These are phyloP conservation scores for Chrysanthemum makinoi DNA, from an alignment of 129 eudicot genomes.

Conservation along the genomic window DNA sequence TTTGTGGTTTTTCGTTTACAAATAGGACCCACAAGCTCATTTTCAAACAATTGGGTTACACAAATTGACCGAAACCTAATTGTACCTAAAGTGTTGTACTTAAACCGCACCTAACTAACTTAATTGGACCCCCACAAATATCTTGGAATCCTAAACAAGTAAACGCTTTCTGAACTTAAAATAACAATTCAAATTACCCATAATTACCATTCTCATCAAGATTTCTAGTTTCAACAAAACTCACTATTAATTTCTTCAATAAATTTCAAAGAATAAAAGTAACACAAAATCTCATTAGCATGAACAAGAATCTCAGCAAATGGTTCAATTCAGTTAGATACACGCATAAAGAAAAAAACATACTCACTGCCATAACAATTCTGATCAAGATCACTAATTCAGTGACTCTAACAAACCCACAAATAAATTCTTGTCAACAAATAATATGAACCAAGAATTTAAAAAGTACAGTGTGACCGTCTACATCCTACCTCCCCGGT, in stretches of 20 bases:
- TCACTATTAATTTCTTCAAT: neutral
- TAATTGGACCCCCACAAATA: slow-evolving; percentile 2
- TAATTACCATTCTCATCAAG: slow-evolving; percentile 9
- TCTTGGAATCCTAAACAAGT: slow-evolving; percentile 4
- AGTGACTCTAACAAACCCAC: too few species aligned
- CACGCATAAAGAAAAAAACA: too few species aligned
- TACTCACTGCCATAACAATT: too few species aligned
- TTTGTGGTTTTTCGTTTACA: neutral
- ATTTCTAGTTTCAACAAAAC: slow-evolving; percentile 16
- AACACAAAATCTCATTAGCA: neutral
- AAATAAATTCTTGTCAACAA: too few species aligned
- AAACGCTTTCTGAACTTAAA: neutral
- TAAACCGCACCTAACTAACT: slow-evolving; percentile 15
- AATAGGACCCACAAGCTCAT: neutral
- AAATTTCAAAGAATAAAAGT: too few species aligned
- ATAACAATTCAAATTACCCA: neutral
- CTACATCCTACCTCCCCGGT: too few species aligned
- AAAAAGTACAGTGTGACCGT: too few species aligned
- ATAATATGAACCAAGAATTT: too few species aligned
- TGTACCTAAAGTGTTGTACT: slow-evolving; percentile 6
- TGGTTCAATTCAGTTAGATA: neutral
- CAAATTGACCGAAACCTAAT: slow-evolving; percentile 8
- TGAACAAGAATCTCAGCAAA: neutral
- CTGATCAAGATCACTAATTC: too few species aligned
- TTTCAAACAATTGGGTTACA: slow-evolving; percentile 12